Evolutionary conservation across 129 eudicot species (phyloP), one percentile per base, ranked within the genome.

Genomic region (Heracleum sosnowskyi): DNA sequence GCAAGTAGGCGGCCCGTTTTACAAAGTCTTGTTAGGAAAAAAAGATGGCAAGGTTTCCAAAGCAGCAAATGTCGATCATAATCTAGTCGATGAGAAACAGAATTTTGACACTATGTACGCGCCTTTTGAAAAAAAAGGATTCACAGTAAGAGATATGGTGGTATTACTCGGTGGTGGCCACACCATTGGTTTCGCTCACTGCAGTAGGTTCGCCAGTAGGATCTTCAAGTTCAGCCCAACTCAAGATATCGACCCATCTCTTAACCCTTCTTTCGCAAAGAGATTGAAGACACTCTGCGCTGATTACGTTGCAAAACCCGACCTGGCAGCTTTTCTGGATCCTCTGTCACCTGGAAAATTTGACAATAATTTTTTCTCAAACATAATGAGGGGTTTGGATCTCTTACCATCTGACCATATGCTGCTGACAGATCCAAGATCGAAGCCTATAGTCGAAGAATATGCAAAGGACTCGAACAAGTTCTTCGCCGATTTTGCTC

Each of bases 101-200:
- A 11, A 0, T n/a, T 60, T 60, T 26, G 68, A 60, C 33, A 60
- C 5, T 2, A 60, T 60, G 68, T 16, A 9, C 4, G 16, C 16
- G 3, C 68, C 68, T 11, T 60, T 60, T 4, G 0, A 0, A 2
- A 0, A 60, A 60, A 60, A 60, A 60, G 68, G 68, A 9, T 60
- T 60, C 68, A 60, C 68, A 26, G 33, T n/a, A n/a, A 60, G 68
- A 60, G 68, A 60, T 0, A 60, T 60, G 68, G 68, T 60, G 68
- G 68, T 12, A 10, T 60, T 60, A 60, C 34, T 60, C 16, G 68
- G 68, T 11, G 68, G 68, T 60, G 68, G 68, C 33, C 68, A 60
- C 68, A 60, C 68, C 68, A n/a, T 60, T 60, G 68, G 68, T 26
- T 60, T 60, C 31, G 68, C 68, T 26, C 68, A 60, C 68, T 60